Conservation (phyloP, 768 basidiomycete species). For the Boletales sp. region DNA sequence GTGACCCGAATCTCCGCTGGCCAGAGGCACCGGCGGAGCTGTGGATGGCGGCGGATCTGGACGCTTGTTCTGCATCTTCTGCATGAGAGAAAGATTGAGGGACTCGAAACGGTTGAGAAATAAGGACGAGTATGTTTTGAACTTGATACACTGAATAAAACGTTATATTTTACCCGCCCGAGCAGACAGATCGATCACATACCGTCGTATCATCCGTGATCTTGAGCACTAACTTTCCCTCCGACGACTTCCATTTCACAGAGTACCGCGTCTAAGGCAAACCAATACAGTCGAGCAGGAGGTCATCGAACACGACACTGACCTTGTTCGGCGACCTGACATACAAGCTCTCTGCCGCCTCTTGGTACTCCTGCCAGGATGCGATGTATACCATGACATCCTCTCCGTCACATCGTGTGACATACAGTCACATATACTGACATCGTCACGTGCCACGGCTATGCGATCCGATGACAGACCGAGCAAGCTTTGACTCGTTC, state of each 20-base stretch:
- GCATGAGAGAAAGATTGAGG: slow-evolving; percentile 81
- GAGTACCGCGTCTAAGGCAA: slow-evolving; percentile 74
- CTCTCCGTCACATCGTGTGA: slow-evolving; percentile 7
- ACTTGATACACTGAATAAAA: slow-evolving; percentile 79
- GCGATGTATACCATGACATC: slow-evolving; percentile 71
- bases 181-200: slow-evolving; percentile 29
- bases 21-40: slow-evolving; percentile 14
- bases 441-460: slow-evolving; percentile 10
- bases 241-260: slow-evolving; percentile 85
- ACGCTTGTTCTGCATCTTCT: slow-evolving; percentile 76
- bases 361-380: slow-evolving; percentile 87
- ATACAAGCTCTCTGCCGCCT: slow-evolving; percentile 86
- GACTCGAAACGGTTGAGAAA: slow-evolving; percentile 96
- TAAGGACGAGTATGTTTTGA: slow-evolving; percentile 91
- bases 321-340: slow-evolving; percentile 75
- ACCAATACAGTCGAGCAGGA: not conserved
- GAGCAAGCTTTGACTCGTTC: not conserved
- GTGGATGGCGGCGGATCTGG: slow-evolving; percentile 30
- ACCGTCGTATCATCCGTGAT: slow-evolving; percentile 90
- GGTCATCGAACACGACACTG: slow-evolving; percentile 18
- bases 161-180: not conserved
- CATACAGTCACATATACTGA: slow-evolving; percentile 11
- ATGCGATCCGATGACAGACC: not conserved
- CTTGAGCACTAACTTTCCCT: slow-evolving; percentile 88
- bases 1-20: slow-evolving; percentile 20